Percentiles rank a stretch among this genome's conserved stretches.
Conservation (phyloP, 2,329 filamentous ascomycete genomes). For the Hymenoscyphus repandus region DNA sequence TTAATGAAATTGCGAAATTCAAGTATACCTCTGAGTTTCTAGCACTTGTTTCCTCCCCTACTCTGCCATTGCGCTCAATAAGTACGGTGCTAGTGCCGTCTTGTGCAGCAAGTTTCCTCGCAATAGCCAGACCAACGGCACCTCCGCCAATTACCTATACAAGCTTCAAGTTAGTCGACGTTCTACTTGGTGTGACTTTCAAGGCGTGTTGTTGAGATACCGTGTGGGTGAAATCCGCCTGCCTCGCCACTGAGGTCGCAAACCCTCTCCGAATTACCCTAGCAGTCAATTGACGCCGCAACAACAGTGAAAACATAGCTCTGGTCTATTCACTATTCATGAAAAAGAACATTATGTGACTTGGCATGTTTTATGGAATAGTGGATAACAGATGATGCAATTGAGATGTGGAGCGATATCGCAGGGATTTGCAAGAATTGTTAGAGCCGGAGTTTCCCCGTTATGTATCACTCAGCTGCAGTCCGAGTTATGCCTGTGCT, state of each 20-base stretch:
- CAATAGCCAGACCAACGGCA: constrained; percentile 63
- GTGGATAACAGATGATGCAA: not conserved
- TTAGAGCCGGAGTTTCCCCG: too few relatives aligned
- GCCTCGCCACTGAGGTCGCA: constrained; percentile 18
- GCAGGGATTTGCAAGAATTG: not conserved
- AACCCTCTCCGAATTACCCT: constrained; percentile 19
- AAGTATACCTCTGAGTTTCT: constrained; percentile 57
- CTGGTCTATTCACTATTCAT: not conserved
- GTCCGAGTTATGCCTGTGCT: too few relatives aligned
- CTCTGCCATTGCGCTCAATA: constrained; percentile 58
- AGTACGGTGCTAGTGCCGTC: constrained; percentile 59
- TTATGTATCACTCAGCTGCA: too few relatives aligned
- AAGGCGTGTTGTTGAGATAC: constrained; percentile 15
- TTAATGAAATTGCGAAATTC: not conserved
- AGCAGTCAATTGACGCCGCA: constrained; percentile 12
- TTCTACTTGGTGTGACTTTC: not conserved
- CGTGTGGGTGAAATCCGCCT: constrained; percentile 32
- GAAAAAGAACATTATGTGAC: not conserved
- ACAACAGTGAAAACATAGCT: constrained; percentile 9
- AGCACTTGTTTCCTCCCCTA: constrained; percentile 66
- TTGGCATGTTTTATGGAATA: not conserved
- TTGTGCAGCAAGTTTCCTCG: constrained; percentile 53
- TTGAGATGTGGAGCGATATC: not conserved
- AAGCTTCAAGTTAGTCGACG: not conserved
- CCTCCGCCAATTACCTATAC: constrained; percentile 53